phyloP scores from a whole-genome alignment of 2,329 filamentous ascomycete species.

The Aureobasidium sp. region DNA sequence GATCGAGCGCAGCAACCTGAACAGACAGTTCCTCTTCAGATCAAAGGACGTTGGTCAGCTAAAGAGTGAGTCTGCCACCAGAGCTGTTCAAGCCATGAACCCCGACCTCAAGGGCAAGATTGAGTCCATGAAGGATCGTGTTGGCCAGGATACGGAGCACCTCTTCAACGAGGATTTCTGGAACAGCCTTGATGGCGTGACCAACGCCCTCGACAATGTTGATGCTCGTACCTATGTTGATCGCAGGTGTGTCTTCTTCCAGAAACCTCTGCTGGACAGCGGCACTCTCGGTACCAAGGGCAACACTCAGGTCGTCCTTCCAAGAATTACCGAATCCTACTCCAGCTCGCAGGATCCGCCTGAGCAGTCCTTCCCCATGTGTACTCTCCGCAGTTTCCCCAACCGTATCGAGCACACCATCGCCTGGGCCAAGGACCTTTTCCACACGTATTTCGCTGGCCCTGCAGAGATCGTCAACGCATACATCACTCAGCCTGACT shows the following conservation, averaged over 20 bases:
- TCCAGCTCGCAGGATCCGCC: slow-evolving; percentile 95
- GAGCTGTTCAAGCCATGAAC: slow-evolving; percentile 91
- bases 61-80: slow-evolving; percentile 92
- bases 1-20: slow-evolving; percentile 98
- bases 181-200: slow-evolving; percentile 79
- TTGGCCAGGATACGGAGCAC: slow-evolving; percentile 85
- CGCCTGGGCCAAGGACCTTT: slow-evolving; percentile 93
- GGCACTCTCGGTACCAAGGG: slow-evolving; percentile 98
- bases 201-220: slow-evolving; percentile 95
- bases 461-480: slow-evolving; percentile 90
- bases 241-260: slow-evolving; percentile 94
- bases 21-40: slow-evolving; percentile 93
- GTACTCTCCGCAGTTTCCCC: slow-evolving; percentile 91
- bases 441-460: slow-evolving; percentile 89
- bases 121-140: slow-evolving; percentile 75
- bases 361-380: slow-evolving; percentile 99
- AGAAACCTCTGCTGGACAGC: slow-evolving; percentile 90
- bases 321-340: slow-evolving; percentile 89
- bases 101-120: slow-evolving; percentile 85
- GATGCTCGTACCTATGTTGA: slow-evolving; percentile 96
- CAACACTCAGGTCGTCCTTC: slow-evolving; percentile 93
- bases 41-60: slow-evolving; percentile 87
- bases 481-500: slow-evolving; percentile 81
- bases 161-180: slow-evolving; percentile 94
- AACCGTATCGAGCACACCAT: slow-evolving; percentile 99